Evolutionary conservation across 176 grass and related monocot species (phyloP).

Genomic region (Ensete glaucum): DNA sequence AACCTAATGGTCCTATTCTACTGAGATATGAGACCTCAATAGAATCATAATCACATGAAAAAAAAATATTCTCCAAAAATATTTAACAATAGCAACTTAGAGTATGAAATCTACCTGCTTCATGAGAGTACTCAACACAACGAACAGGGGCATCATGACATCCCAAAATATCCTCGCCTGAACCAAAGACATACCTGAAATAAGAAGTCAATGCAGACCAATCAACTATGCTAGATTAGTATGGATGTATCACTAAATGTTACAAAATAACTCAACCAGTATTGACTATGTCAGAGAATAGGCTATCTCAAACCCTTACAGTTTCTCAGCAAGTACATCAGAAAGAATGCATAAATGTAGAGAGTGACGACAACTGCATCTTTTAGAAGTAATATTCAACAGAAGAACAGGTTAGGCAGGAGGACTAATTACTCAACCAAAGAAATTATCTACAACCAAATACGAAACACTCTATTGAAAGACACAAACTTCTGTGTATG

Average conservation of each 20-base stretch:
- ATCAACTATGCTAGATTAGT: too few relatives aligned
- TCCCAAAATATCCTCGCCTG: constrained; percentile 71
- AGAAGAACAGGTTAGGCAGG: neutral
- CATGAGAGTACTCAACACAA: constrained; percentile 89
- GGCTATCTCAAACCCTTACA: too few relatives aligned
- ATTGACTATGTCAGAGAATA: too few relatives aligned
- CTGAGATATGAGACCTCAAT: neutral
- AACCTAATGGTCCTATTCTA: neutral
- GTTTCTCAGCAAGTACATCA: too few relatives aligned
- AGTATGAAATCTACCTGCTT: constrained; percentile 44
- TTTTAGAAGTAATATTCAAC: neutral
- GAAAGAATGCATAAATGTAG: too few relatives aligned
- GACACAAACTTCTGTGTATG: too few relatives aligned
- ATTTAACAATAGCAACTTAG: neutral
- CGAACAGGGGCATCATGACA: constrained; percentile 86
- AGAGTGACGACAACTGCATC: too few relatives aligned
- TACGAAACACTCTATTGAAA: too few relatives aligned
- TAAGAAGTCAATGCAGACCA: constrained; percentile 7
- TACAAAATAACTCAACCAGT: too few relatives aligned
- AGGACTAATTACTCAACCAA: neutral
- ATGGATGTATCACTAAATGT: too few relatives aligned
- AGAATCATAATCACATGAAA: neutral
- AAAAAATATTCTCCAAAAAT: neutral
- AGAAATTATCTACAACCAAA: too few relatives aligned
- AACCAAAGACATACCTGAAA: constrained; percentile 69